A percentile compares a stretch with the other conserved stretches of the same genome.
These are phyloP conservation scores for Aspergillus funiculosus DNA, from an alignment of 495 filamentous ascomycete genomes.

Conservation along the genomic window DNA sequence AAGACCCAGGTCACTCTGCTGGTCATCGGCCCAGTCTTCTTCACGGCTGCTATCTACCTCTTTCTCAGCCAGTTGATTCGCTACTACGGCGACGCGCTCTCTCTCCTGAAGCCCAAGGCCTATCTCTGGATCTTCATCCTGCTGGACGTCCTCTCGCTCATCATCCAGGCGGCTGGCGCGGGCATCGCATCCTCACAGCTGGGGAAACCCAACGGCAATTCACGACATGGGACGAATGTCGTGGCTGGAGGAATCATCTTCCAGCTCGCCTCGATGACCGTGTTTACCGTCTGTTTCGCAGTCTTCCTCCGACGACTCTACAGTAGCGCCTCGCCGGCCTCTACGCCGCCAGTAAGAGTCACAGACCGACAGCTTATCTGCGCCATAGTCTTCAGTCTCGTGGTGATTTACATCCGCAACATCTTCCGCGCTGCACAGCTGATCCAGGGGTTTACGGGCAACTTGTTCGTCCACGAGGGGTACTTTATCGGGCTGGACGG, in stretches of 20 bases:
- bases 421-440: conserved; percentile 57
- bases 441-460: conserved; percentile 52
- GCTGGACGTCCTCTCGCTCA: conserved; percentile 50
- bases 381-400: conserved; percentile 37
- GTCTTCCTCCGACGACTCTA: conserved; percentile 39
- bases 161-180: conserved; percentile 52
- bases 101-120: conserved; percentile 38
- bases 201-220: conserved; percentile 34
- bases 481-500: conserved; percentile 55
- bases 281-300: conserved; percentile 40
- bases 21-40: conserved; percentile 55
- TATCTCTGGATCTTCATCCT: conserved; percentile 53
- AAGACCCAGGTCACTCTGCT: conserved; percentile 54
- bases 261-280: conserved; percentile 49
- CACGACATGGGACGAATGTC: conserved; percentile 45
- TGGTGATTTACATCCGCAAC: conserved; percentile 47
- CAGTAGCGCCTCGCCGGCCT: conserved; percentile 12
- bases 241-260: conserved; percentile 57
- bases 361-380: conserved; percentile 15
- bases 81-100: conserved; percentile 42
- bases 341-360: neutral
- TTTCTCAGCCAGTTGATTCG: conserved; percentile 52
- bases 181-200: conserved; percentile 44
- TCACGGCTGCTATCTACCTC: conserved; percentile 54
- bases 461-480: conserved; percentile 51